Conservation (phyloP, 257 asterid species). For the Euphrasia confusa region DNA sequence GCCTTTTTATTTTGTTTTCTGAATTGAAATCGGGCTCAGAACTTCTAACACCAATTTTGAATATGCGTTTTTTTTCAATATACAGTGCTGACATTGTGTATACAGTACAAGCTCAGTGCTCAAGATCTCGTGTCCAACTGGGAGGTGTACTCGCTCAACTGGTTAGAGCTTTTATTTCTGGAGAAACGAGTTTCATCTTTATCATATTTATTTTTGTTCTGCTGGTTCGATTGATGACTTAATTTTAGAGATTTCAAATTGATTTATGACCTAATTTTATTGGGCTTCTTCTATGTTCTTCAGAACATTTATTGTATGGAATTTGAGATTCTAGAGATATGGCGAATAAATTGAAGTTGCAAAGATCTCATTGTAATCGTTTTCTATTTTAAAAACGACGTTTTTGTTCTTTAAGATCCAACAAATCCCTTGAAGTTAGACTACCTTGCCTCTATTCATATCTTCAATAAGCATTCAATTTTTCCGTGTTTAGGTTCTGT, state of each 20-base stretch:
- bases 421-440: not conserved
- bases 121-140: conserved; percentile 87
- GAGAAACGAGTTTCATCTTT: conserved; percentile 11
- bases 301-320: not conserved
- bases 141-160: conserved; percentile 79
- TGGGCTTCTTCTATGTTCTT: not conserved
- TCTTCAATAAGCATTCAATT: no score
- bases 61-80: not conserved
- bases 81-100: conserved; percentile 74
- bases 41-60: conserved; percentile 4
- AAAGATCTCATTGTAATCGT: not conserved
- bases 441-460: no score
- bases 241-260: not conserved
- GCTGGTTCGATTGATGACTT: not conserved
- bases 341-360: not conserved
- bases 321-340: not conserved
- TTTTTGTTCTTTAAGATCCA: not conserved
- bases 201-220: no score
- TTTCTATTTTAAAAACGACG: not conserved
- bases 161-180: conserved; percentile 36
- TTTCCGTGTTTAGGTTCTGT: no score
- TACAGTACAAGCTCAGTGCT: conserved; percentile 77
- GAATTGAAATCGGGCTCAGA: not conserved
- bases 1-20: conserved; percentile 3
- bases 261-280: not conserved